A percentile compares a stretch with the other conserved stretches of the same genome.
Conservation (phyloP, 179 eudicot genomes). For the Corrigiola litoralis region DNA sequence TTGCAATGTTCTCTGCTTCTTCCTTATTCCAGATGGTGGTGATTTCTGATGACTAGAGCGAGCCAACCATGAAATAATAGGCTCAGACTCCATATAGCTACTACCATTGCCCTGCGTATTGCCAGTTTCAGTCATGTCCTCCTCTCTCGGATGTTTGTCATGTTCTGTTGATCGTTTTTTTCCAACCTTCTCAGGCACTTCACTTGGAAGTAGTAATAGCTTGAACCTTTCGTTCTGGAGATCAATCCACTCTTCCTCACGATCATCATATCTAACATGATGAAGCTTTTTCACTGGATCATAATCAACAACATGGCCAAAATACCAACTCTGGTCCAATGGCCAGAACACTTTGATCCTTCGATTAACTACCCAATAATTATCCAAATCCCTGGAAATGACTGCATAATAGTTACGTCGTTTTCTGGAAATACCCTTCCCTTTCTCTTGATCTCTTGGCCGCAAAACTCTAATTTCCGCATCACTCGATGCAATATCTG, state of each 20-base stretch:
- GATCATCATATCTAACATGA: slow-evolving; percentile 85
- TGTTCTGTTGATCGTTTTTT: slow-evolving; percentile 24
- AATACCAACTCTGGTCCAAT: slow-evolving; percentile 86
- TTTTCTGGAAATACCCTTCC: slow-evolving; percentile 42
- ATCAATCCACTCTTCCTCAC: slow-evolving; percentile 88
- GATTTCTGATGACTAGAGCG: slow-evolving; percentile 55
- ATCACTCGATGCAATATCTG: slow-evolving; percentile 49
- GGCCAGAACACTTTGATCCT: slow-evolving; percentile 95
- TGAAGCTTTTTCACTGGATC: slow-evolving; percentile 59
- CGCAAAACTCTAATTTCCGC: slow-evolving; percentile 52
- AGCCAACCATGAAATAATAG: slow-evolving; percentile 79
- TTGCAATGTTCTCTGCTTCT: slow-evolving; percentile 40
- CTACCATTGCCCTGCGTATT: slow-evolving; percentile 33
- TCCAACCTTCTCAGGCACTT: slow-evolving; percentile 51
- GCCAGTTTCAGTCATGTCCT: slow-evolving; percentile 11
- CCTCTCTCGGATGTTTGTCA: slow-evolving; percentile 20
- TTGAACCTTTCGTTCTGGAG: slow-evolving; percentile 76
- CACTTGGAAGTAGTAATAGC: slow-evolving; percentile 78
- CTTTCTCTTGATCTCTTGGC: slow-evolving; percentile 51
- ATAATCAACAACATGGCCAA: slow-evolving; percentile 71
- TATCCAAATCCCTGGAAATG: slow-evolving; percentile 46
- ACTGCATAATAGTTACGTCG: slow-evolving; percentile 84
- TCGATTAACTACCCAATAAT: slow-evolving; percentile 65
- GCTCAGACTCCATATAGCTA: slow-evolving; percentile 66
- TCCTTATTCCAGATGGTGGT: slow-evolving; percentile 35